Evolutionary conservation across 768 basidiomycete species (phyloP).

Genomic region (Suillus placidus): DNA sequence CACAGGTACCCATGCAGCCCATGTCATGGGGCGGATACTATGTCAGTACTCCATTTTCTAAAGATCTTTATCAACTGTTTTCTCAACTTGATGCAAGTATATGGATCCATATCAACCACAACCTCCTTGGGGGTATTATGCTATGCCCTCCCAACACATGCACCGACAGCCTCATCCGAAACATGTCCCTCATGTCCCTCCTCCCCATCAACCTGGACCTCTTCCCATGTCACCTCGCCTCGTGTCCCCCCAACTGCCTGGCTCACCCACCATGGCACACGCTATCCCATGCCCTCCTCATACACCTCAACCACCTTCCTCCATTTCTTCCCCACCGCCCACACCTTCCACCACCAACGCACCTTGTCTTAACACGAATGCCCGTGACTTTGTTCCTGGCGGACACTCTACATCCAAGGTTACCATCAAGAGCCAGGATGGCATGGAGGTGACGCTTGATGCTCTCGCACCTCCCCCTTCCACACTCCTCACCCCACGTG

Average conservation of each 20-base stretch:
- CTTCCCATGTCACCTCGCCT: constrained; percentile 75
- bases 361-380: constrained; percentile 60
- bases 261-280: constrained; percentile 69
- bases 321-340: constrained; percentile 61
- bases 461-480: constrained; percentile 48
- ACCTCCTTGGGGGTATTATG: constrained; percentile 39
- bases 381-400: constrained; percentile 67
- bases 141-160: constrained; percentile 31
- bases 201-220: constrained; percentile 41
- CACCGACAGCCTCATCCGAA: constrained; percentile 50
- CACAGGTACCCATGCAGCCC: constrained; percentile 44
- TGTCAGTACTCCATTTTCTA: constrained; percentile 43
- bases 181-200: constrained; percentile 44
- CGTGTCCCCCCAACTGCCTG: constrained; percentile 54
- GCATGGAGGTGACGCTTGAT: constrained; percentile 64
- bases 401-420: constrained; percentile 44
- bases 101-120: constrained; percentile 51
- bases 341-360: constrained; percentile 59
- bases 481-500: constrained; percentile 77
- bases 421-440: constrained; percentile 65
- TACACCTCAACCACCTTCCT: constrained; percentile 48
- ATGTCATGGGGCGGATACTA: constrained; percentile 54
- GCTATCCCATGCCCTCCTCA: constrained; percentile 51
- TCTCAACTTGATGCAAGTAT: constrained; percentile 37
- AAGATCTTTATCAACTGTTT: neutral